A percentile compares a stretch with the other conserved stretches of the same genome.
Conservation (phyloP, 2,329 filamentous ascomycete species). For the Hypoxylon sp. region DNA sequence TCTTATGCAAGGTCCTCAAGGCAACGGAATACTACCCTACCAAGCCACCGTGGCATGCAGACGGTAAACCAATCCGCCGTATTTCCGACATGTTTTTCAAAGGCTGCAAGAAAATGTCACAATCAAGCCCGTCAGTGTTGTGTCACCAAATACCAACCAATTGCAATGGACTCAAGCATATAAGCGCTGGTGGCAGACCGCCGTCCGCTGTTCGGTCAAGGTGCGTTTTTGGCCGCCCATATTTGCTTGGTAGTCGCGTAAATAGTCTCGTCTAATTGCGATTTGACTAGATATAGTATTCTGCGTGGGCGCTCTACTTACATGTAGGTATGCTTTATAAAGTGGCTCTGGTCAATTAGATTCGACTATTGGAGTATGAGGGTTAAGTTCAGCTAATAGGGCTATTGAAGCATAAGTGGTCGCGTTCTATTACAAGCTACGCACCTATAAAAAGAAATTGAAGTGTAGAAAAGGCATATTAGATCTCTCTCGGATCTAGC, state of each 20-base stretch:
- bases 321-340: not conserved
- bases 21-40: conserved; percentile 11
- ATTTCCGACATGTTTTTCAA: not conserved
- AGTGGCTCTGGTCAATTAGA: not conserved
- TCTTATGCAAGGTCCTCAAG: conserved; percentile 18
- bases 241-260: too few species aligned
- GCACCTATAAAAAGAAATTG: not conserved
- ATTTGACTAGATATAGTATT: too few species aligned
- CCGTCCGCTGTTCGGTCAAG: not conserved
- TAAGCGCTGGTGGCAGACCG: not conserved
- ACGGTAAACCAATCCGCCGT: conserved; percentile 4
- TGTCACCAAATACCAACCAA: not conserved
- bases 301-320: too few species aligned
- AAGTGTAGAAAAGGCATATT: not conserved
- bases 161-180: not conserved
- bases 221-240: too few species aligned
- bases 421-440: not conserved
- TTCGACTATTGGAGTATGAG: not conserved
- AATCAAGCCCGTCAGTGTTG: not conserved
- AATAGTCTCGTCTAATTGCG: too few species aligned
- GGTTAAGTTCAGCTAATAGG: not conserved
- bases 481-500: too few species aligned
- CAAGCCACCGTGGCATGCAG: conserved; percentile 4
- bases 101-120: not conserved
- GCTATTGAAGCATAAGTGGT: not conserved